Evolutionary conservation across 495 filamentous ascomycete species (phyloP).

Genomic region (Aspergillus hancockii): DNA sequence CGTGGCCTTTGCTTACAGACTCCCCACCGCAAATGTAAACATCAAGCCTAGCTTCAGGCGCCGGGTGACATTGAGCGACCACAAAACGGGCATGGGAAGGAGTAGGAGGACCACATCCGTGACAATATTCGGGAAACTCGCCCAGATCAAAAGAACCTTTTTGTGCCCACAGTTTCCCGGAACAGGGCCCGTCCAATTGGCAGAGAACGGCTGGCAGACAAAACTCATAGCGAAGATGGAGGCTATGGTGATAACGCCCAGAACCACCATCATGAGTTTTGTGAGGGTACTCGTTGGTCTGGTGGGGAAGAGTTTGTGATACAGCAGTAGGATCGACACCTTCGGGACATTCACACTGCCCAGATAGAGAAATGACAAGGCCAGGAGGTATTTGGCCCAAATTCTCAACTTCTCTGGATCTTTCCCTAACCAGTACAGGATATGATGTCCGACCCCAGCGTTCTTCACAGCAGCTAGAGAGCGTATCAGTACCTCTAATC

Average conservation of each 20-base stretch:
- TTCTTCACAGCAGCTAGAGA: neutral
- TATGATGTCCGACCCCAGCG: neutral
- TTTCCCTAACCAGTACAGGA: neutral
- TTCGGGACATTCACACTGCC: neutral
- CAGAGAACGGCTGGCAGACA: neutral
- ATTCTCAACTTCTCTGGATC: neutral
- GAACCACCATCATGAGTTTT: neutral
- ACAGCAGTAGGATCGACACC: neutral
- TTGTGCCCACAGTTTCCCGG: neutral
- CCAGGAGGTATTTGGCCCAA: neutral
- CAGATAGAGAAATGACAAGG: neutral
- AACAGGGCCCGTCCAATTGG: neutral
- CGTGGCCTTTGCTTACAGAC: neutral
- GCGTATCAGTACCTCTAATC: neutral
- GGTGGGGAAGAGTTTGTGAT: neutral
- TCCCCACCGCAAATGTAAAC: neutral
- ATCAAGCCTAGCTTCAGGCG: neutral
- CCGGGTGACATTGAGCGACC: neutral
- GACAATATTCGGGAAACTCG: conserved; percentile 1
- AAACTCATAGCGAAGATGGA: neutral
- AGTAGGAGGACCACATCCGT: neutral
- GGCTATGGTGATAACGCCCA: neutral
- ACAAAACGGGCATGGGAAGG: neutral
- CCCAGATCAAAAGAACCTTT: neutral
- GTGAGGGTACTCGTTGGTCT: neutral